Percentiles rank a stretch among this genome's conserved stretches.
Conservation (phyloP, 768 basidiomycete genomes). For the Hygrocybe coccinea region DNA sequence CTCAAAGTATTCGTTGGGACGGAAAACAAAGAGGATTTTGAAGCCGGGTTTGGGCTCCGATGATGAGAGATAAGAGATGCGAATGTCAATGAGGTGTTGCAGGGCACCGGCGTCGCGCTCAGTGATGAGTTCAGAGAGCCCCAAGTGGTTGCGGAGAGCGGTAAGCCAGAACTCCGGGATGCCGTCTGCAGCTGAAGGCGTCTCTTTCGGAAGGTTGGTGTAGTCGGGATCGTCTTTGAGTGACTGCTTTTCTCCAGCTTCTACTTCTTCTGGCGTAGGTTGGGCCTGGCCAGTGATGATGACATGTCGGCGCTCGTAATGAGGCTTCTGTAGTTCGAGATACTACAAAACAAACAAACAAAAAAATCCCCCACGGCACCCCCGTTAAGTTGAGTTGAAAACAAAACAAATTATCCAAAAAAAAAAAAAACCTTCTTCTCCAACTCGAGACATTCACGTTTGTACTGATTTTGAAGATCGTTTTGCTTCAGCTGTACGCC, state of each 20-base stretch:
- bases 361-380: no score
- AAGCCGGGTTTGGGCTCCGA: constrained; percentile 76
- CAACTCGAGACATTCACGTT: constrained; percentile 89
- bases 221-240: constrained; percentile 74
- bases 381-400: background rate
- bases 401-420: constrained; percentile 4
- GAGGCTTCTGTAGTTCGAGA: constrained; percentile 68
- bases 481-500: constrained; percentile 90
- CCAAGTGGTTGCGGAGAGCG: constrained; percentile 86
- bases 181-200: constrained; percentile 37
- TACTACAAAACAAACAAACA: constrained; percentile 43
- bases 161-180: constrained; percentile 99
- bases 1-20: constrained; percentile 81
- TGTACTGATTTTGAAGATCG: constrained; percentile 89
- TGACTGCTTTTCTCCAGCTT: constrained; percentile 68
- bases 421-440: constrained; percentile 78
- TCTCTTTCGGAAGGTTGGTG: constrained; percentile 53
- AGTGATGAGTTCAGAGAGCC: constrained; percentile 82
- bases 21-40: constrained; percentile 82
- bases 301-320: constrained; percentile 80
- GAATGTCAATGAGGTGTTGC: constrained; percentile 75
- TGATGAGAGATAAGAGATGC: constrained; percentile 64
- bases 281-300: constrained; percentile 76
- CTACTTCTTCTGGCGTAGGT: constrained; percentile 77
- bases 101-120: constrained; percentile 88